Conservation (phyloP, 345 rosid species). For the Gossypium raimondii region DNA sequence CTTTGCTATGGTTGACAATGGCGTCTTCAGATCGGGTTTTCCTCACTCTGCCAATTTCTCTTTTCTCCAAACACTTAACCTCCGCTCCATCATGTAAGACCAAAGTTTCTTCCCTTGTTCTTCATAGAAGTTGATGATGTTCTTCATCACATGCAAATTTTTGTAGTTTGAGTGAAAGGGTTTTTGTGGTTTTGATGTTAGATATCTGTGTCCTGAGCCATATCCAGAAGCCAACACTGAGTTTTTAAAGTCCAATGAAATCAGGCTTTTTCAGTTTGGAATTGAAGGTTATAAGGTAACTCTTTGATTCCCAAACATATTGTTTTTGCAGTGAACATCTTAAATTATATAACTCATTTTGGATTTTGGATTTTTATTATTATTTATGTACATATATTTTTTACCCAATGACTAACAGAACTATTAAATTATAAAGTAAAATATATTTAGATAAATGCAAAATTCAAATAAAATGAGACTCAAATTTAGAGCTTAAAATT, state of each 20-base stretch:
- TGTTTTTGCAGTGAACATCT: too few species aligned
- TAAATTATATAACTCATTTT: too few species aligned
- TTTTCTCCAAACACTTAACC: constrained; percentile 76
- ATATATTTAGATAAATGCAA: too few species aligned
- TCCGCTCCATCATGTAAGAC: constrained; percentile 88
- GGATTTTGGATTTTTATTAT: too few species aligned
- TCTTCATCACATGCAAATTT: constrained; percentile 10
- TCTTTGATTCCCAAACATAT: not conserved
- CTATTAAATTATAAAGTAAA: too few species aligned
- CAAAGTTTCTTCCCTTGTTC: not conserved
- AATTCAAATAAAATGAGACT: too few species aligned
- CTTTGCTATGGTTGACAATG: constrained; percentile 89
- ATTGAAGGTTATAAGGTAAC: constrained; percentile 84
- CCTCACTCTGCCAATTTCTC: constrained; percentile 86
- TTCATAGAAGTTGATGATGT: not conserved
- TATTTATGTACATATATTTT: too few species aligned
- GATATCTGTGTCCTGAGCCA: constrained; percentile 88
- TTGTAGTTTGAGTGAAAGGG: not conserved
- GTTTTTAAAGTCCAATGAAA: constrained; percentile 75
- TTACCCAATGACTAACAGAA: too few species aligned
- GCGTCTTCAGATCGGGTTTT: constrained; percentile 93
- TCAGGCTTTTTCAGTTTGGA: constrained; percentile 82
- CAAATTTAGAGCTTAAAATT: too few species aligned
- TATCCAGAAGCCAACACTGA: constrained; percentile 71
- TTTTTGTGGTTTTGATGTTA: constrained; percentile 19